These are phyloP conservation scores for Liquidambar formosana DNA, from an alignment of 164 flowering plant species.

Conservation along the genomic window DNA sequence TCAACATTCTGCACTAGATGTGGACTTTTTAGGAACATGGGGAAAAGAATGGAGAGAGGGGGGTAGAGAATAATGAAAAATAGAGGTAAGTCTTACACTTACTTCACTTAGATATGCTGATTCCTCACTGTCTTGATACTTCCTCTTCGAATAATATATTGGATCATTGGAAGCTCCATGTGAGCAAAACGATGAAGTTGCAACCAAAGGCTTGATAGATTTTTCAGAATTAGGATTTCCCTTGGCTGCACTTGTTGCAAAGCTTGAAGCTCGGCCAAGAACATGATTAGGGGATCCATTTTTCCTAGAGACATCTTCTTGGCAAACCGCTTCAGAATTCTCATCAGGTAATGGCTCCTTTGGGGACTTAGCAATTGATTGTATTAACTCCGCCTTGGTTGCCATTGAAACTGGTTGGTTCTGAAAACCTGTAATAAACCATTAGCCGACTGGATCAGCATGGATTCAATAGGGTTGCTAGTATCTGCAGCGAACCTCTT, in stretches of 20 bases:
- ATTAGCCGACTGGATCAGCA: not conserved
- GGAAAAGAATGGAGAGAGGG: not conserved
- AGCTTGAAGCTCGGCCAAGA: constrained; percentile 2
- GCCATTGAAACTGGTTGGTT: not conserved
- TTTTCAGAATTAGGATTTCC: not conserved
- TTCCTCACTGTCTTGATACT: constrained; percentile 11
- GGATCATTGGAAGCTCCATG: constrained; percentile 23
- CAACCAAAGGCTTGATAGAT: constrained; percentile 9
- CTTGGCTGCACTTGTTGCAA: not conserved
- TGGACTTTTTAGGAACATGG: not conserved
- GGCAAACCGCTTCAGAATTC: constrained; percentile 8
- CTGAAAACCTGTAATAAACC: not conserved
- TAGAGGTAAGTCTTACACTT: not conserved
- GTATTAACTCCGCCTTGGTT: not conserved
- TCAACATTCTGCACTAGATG: constrained; percentile 16
- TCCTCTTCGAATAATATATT: constrained; percentile 12
- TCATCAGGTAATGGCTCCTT: not conserved
- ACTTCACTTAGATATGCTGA: constrained; percentile 13
- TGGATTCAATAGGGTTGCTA: not conserved
- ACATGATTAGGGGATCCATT: not conserved
- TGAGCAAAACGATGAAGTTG: constrained; percentile 24
- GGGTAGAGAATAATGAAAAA: not conserved
- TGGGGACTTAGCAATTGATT: not conserved
- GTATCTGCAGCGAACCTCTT: not conserved
- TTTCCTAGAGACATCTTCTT: not conserved